A percentile compares a stretch with the other conserved stretches of the same genome.
These are phyloP conservation scores for Moesziomyces sp. DNA, from an alignment of 1,284 basidiomycete species.

Conservation along the genomic window DNA sequence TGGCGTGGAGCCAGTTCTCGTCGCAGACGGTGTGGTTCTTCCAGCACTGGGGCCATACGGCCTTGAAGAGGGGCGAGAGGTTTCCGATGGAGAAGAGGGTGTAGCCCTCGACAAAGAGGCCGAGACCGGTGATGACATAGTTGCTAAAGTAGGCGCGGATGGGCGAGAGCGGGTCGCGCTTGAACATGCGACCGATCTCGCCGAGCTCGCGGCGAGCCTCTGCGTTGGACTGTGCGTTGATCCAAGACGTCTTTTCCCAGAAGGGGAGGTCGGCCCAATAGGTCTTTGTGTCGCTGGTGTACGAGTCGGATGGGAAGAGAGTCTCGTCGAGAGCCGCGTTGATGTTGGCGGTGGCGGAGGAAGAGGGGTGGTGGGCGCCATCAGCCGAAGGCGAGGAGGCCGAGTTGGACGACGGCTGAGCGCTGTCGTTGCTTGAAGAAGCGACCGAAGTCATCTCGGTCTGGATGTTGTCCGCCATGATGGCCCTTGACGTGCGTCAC, in stretches of 20 bases:
- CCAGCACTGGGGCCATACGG: slow-evolving; percentile 72
- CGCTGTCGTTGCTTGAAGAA: slow-evolving; percentile 10
- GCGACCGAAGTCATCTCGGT: slow-evolving; percentile 22
- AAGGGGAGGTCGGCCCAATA: slow-evolving; percentile 69
- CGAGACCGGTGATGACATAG: slow-evolving; percentile 72
- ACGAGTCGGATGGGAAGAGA: slow-evolving; percentile 63
- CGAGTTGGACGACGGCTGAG: slow-evolving; percentile 10
- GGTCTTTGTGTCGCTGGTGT: slow-evolving; percentile 55
- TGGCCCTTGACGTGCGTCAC: not conserved
- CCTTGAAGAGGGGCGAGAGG: slow-evolving; percentile 70
- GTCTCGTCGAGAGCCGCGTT: slow-evolving; percentile 51
- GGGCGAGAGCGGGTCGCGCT: slow-evolving; percentile 70
- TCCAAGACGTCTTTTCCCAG: slow-evolving; percentile 66
- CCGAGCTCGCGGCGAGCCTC: slow-evolving; percentile 70
- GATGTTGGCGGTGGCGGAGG: slow-evolving; percentile 1
- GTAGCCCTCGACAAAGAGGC: slow-evolving; percentile 72
- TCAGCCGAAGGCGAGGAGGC: slow-evolving; percentile 7
- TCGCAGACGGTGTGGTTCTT: slow-evolving; percentile 69
- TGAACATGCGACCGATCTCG: slow-evolving; percentile 71
- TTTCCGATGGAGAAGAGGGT: slow-evolving; percentile 72
- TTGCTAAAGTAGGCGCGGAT: slow-evolving; percentile 70
- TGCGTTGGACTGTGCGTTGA: slow-evolving; percentile 69
- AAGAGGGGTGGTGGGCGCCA: not conserved
- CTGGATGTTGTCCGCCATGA: slow-evolving; percentile 16
- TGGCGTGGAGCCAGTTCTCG: slow-evolving; percentile 70